Percentiles rank a stretch among this genome's conserved stretches.
phyloP scores from a whole-genome alignment of 164 flowering plant genomes.

The Sedum album region DNA sequence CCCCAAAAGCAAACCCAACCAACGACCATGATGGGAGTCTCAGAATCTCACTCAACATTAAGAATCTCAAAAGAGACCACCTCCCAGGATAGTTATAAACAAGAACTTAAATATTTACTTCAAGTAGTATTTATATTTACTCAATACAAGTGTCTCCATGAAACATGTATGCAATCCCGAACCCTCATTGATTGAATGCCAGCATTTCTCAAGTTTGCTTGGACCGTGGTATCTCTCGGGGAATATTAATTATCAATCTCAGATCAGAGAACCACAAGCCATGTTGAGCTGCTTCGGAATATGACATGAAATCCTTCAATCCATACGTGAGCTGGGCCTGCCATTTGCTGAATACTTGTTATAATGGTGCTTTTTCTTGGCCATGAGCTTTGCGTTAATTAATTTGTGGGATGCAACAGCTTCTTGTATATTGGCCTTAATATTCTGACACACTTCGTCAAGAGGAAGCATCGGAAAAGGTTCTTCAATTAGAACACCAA shows the following conservation, averaged over 20 bases:
- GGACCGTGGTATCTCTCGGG: too few relatives aligned
- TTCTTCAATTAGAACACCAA: constrained; percentile 95
- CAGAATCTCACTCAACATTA: too few relatives aligned
- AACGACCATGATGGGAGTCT: too few relatives aligned
- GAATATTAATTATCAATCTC: not conserved
- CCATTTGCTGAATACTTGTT: constrained; percentile 47
- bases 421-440: constrained; percentile 46
- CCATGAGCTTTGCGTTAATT: constrained; percentile 34
- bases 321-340: constrained; percentile 24
- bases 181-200: not conserved
- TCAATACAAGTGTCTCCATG: not conserved
- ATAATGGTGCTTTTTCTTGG: constrained; percentile 30
- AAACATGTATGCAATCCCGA: not conserved
- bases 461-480: constrained; percentile 94
- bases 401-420: constrained; percentile 39
- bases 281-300: not conserved
- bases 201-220: not conserved
- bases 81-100: too few relatives aligned
- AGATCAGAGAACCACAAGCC: not conserved
- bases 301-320: constrained; percentile 5
- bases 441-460: constrained; percentile 54
- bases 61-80: too few relatives aligned
- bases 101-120: too few relatives aligned
- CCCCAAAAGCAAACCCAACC: too few relatives aligned
- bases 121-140: too few relatives aligned